phyloP scores from a whole-genome alignment of 805 yeast genomes.

The Hanseniaspora lachancei region DNA sequence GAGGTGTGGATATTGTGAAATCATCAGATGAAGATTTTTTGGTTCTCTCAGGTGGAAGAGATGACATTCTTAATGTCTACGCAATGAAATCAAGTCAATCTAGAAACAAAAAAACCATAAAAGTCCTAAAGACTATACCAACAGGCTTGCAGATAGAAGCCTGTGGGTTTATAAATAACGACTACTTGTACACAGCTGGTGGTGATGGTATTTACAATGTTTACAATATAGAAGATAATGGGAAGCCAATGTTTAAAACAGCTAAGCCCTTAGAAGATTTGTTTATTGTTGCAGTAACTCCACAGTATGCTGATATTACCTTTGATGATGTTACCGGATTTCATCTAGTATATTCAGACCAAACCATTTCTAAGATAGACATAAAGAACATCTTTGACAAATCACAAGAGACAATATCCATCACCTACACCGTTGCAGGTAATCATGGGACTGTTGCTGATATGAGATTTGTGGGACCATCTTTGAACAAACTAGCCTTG shows the following conservation, averaged over 20 bases:
- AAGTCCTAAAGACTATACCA: slow-evolving; percentile 54
- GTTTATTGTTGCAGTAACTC: slow-evolving; percentile 47
- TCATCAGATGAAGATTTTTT: slow-evolving; percentile 33
- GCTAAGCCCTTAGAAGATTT: slow-evolving; percentile 57
- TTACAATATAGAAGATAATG: slow-evolving; percentile 41
- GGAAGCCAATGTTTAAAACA: slow-evolving; percentile 32
- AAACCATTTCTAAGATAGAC: slow-evolving; percentile 50
- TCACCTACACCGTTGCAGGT: slow-evolving; percentile 58
- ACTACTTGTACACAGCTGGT: slow-evolving; percentile 60
- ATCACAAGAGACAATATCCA: slow-evolving; percentile 29
- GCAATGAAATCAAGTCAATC: slow-evolving; percentile 32
- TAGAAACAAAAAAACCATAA: slow-evolving; percentile 29
- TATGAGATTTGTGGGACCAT: slow-evolving; percentile 61
- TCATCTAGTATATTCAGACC: slow-evolving; percentile 47
- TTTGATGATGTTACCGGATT: slow-evolving; percentile 37
- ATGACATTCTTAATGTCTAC: slow-evolving; percentile 45
- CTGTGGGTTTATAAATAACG: slow-evolving; percentile 43
- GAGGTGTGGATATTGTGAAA: slow-evolving; percentile 55
- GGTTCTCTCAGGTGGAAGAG: slow-evolving; percentile 80
- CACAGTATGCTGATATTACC: slow-evolving; percentile 26
- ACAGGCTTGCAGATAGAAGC: slow-evolving; percentile 61
- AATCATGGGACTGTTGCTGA: slow-evolving; percentile 95
- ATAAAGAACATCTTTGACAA: slow-evolving; percentile 18
- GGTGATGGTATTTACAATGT: slow-evolving; percentile 54
- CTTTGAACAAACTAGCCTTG: slow-evolving; percentile 46